Evolutionary conservation across 371 early-diverging fungal species (phyloP).

Genomic region (Gilbertella persicaria): DNA sequence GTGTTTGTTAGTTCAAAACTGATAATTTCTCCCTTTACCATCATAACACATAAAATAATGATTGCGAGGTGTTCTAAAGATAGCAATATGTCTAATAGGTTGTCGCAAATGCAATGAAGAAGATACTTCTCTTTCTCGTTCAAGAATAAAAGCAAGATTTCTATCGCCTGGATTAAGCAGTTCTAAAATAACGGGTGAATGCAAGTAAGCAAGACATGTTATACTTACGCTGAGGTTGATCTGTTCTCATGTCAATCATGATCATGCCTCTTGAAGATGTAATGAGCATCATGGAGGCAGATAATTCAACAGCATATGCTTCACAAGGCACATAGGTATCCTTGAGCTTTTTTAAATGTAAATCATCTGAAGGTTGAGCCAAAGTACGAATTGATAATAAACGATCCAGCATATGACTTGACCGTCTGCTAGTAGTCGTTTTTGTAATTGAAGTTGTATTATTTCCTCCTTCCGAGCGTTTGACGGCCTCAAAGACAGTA

Average conservation of each 20-base stretch:
- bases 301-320: constrained; percentile 43
- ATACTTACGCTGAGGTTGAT: constrained; percentile 47
- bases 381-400: constrained; percentile 1
- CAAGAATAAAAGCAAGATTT: constrained; percentile 38
- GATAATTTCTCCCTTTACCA: constrained; percentile 28
- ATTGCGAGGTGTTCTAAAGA: constrained; percentile 34
- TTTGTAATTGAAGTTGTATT: neutral
- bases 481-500: constrained; percentile 28
- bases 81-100: constrained; percentile 39
- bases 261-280: constrained; percentile 47
- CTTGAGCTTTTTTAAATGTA: constrained; percentile 37
- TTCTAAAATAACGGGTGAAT: constrained; percentile 20
- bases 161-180: constrained; percentile 42
- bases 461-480: constrained; percentile 17
- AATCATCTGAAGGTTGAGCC: constrained; percentile 11
- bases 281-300: constrained; percentile 40
- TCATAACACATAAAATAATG: constrained; percentile 52
- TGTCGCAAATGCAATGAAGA: constrained; percentile 30
- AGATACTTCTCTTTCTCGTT: constrained; percentile 43
- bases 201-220: neutral
- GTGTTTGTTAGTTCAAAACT: neutral
- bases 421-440: constrained; percentile 11
- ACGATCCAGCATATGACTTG: neutral
- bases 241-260: constrained; percentile 46
- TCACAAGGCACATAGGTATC: constrained; percentile 47